Conservation (phyloP, 805 yeast genomes). For the Ogataea neopini region DNA sequence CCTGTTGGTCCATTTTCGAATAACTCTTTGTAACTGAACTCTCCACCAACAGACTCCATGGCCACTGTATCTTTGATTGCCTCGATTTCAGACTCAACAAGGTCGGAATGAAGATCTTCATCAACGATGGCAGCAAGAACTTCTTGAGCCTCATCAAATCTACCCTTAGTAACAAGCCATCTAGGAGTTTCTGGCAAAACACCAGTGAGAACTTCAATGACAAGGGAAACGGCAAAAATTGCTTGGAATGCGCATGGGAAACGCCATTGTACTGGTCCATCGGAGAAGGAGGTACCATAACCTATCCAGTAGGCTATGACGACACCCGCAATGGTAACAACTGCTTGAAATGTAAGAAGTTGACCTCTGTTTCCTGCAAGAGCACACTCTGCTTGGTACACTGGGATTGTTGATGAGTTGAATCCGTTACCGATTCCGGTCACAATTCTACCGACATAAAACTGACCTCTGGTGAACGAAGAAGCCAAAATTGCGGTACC, state of each 20-base stretch:
- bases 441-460: slow-evolving; percentile 44
- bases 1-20: slow-evolving; percentile 43
- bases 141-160: slow-evolving; percentile 41
- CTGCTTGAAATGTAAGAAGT: slow-evolving; percentile 40
- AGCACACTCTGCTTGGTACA: slow-evolving; percentile 48
- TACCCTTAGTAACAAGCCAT: slow-evolving; percentile 50
- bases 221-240: slow-evolving; percentile 41
- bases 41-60: slow-evolving; percentile 39
- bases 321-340: slow-evolving; percentile 42
- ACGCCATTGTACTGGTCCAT: slow-evolving; percentile 43
- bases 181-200: slow-evolving; percentile 53
- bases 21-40: slow-evolving; percentile 31
- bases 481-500: slow-evolving; percentile 37
- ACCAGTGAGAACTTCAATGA: slow-evolving; percentile 18
- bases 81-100: slow-evolving; percentile 17
- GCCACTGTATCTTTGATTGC: slow-evolving; percentile 15
- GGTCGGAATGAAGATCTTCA: slow-evolving; percentile 27
- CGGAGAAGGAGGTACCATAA: slow-evolving; percentile 42
- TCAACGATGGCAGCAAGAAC: slow-evolving; percentile 36
- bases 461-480: slow-evolving; percentile 43
- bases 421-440: slow-evolving; percentile 49
- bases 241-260: slow-evolving; percentile 48
- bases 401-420: slow-evolving; percentile 47
- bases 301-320: slow-evolving; percentile 46
- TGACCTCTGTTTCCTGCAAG: slow-evolving; percentile 40